These are phyloP conservation scores for Ilyonectria destructans DNA, from an alignment of 2,329 filamentous ascomycete genomes.

Conservation along the genomic window DNA sequence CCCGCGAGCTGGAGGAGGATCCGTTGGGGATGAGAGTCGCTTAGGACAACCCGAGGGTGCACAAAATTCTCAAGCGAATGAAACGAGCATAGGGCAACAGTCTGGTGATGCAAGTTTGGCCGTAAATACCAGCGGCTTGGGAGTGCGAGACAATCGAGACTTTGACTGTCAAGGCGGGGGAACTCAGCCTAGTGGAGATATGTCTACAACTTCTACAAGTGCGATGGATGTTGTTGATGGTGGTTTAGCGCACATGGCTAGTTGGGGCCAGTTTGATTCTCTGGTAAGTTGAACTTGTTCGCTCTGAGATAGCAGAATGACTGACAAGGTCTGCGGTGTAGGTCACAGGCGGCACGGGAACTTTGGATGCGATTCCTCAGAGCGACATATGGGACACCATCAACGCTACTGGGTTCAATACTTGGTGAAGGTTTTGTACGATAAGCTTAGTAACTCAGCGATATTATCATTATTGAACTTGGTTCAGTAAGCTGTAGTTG, in stretches of 20 bases:
- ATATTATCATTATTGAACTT: not conserved
- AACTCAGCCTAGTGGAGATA: constrained; percentile 1
- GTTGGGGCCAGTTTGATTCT: constrained; percentile 48
- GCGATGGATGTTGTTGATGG: constrained; percentile 22
- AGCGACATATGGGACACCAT: constrained; percentile 13
- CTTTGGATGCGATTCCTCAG: constrained; percentile 14
- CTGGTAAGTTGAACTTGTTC: constrained; percentile 24
- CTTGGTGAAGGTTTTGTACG: constrained; percentile 2
- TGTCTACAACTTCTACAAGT: constrained; percentile 12
- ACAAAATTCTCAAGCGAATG: too few relatives aligned
- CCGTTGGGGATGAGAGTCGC: not conserved
- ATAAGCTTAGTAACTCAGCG: too few relatives aligned
- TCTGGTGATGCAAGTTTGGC: not conserved
- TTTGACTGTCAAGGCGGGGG: not conserved
- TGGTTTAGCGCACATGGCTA: constrained; percentile 31
- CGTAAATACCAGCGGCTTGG: not conserved
- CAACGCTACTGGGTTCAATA: constrained; percentile 10
- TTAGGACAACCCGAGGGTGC: not conserved
- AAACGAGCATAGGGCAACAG: not conserved
- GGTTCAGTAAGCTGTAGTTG: not conserved
- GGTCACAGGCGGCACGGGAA: constrained; percentile 37
- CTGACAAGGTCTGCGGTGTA: not conserved
- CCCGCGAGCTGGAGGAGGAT: not conserved
- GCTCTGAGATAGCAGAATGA: not conserved
- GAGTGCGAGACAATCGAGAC: not conserved